Evolutionary conservation across 2,329 filamentous ascomycete genomes (phyloP).

Genomic region (Diplodia sapinea): DNA sequence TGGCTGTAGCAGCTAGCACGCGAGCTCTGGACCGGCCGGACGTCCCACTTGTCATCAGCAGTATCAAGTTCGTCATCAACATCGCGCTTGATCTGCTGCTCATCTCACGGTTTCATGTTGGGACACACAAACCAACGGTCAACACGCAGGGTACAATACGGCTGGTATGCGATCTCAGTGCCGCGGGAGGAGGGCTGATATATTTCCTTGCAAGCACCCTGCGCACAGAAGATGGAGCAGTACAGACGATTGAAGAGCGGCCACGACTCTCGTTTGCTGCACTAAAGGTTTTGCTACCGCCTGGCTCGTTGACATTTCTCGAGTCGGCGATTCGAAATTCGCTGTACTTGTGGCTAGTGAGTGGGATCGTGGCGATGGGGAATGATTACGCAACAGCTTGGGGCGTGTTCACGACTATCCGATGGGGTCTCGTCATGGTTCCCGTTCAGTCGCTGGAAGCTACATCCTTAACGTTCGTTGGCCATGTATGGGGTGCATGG

Average conservation of each 20-base stretch:
- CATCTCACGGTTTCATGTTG: conserved; percentile 69
- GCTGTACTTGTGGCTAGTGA: conserved; percentile 73
- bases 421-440: conserved; percentile 77
- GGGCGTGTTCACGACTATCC: conserved; percentile 75
- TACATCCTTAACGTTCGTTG: conserved; percentile 68
- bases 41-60: conserved; percentile 70
- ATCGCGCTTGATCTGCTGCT: conserved; percentile 71
- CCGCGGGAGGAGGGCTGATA: conserved; percentile 57
- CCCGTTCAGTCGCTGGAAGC: conserved; percentile 71
- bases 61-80: conserved; percentile 67
- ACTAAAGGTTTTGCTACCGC: conserved; percentile 60
- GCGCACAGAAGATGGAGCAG: background rate
- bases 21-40: conserved; percentile 72
- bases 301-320: conserved; percentile 64
- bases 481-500: conserved; percentile 68
- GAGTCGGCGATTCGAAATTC: conserved; percentile 72
- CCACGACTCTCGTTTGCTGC: conserved; percentile 45
- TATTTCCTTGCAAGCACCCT: background rate
- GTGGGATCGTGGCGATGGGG: conserved; percentile 67
- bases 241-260: background rate
- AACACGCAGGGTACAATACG: conserved; percentile 70
- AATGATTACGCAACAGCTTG: conserved; percentile 72
- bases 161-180: conserved; percentile 64
- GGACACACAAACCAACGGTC: conserved; percentile 59
- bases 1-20: conserved; percentile 65